Evolutionary conservation across 2,329 filamentous ascomycete species (phyloP), one percentile per base, ranked within the genome.

Genomic region (Bipolaris oryzae): DNA sequence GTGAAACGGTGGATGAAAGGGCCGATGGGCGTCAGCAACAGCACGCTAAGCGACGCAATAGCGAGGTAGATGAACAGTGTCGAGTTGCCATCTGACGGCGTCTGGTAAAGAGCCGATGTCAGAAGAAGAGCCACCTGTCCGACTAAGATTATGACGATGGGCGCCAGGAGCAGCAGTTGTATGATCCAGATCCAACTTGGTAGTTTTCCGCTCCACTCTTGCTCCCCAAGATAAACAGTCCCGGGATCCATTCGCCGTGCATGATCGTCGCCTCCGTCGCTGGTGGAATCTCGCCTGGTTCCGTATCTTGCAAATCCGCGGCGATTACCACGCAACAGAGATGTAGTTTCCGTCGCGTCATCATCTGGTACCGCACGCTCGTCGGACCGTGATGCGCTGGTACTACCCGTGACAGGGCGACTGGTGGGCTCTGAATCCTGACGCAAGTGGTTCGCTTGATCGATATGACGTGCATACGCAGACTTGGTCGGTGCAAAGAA

Each of bases 1-100:
- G 89, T 91, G 61, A 95, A 86, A 41, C 94, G 89, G 74, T 98
- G 93, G 38, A 96, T 82, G 72, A 96, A 96, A 0, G 95, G 95
- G 0, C 88, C 84, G 2, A 92, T 75, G 0, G 95, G 95, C 0
- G 91, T 79, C 16, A 97, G 77, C 0, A 96, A 72, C 1, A 96
- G 72, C 1, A 91, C 84, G 11, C 87, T 87, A 60, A 94, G 82
- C 6, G 82, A 71, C 0, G 89, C 87, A 39, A 92, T 83, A 34
- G 86, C 75, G 13, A 96, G 72, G 73, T 96, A 92, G 5, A 92
- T 87, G 7, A 86, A 75, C 15, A 96, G 77, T 16, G 89, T 80
- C 34, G 86, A 84, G 60, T 87, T 90, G 1, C 95, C 95, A 74
- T 99, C 95, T 1, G 90, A 85, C 6, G 90, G 89, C 0, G 92